A percentile compares a stretch with the other conserved stretches of the same genome.
phyloP scores from a whole-genome alignment of 1,284 basidiomycete genomes.

The Hemileia vastatrix region DNA sequence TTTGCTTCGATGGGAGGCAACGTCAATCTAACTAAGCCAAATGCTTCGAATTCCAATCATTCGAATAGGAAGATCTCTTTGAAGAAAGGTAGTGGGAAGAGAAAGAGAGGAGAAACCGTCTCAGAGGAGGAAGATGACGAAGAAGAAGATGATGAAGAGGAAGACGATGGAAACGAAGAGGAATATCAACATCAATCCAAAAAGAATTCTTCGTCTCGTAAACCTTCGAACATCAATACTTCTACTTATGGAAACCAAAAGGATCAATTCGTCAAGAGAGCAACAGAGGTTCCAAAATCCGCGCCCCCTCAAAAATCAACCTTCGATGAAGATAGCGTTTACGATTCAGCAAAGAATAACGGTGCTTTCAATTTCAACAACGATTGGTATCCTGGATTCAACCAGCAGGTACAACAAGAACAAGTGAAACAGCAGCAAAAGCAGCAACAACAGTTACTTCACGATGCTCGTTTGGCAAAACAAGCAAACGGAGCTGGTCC shows the following conservation, averaged over 20 bases:
- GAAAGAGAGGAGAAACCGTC: not conserved
- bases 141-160: not conserved
- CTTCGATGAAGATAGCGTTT: not conserved
- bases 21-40: constrained; percentile 28
- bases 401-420: not conserved
- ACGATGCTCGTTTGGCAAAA: not conserved
- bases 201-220: not conserved
- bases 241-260: too few species aligned
- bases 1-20: not conserved
- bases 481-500: not conserved
- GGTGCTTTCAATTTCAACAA: not conserved
- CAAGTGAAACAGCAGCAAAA: not conserved
- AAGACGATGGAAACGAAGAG: not conserved
- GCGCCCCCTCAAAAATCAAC: too few species aligned
- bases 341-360: not conserved
- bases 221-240: not conserved
- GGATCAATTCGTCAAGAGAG: too few species aligned
- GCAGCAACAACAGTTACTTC: not conserved
- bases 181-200: not conserved
- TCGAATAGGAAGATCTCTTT: too few species aligned
- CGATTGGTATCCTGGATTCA: not conserved
- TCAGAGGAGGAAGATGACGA: not conserved
- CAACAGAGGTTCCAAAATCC: too few species aligned
- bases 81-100: not conserved
- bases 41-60: constrained; percentile 1